Percentiles rank a stretch among this genome's conserved stretches.
Evolutionary conservation across 768 basidiomycete species (phyloP).

Genomic region (Xerocomellus chrysenteron): DNA sequence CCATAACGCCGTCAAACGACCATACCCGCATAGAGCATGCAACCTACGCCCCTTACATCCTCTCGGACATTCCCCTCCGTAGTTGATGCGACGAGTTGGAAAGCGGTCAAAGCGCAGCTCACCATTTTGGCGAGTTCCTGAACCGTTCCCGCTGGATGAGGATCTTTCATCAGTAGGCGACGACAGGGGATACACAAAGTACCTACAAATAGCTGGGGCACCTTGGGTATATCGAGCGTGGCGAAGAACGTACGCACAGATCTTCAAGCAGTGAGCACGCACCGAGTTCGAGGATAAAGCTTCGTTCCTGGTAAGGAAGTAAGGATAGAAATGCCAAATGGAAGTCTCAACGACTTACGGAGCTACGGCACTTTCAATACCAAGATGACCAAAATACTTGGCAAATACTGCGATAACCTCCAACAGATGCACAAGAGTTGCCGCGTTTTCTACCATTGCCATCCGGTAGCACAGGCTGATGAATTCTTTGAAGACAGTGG

Average conservation of each 20-base stretch:
- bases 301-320: constrained; percentile 26
- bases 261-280: constrained; percentile 70
- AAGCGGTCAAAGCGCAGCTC: constrained; percentile 58
- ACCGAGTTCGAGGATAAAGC: constrained; percentile 32
- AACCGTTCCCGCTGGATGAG: constrained; percentile 47
- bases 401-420: constrained; percentile 67
- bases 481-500: constrained; percentile 86
- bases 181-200: background rate
- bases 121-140: constrained; percentile 64
- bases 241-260: constrained; percentile 79
- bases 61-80: constrained; percentile 59
- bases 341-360: constrained; percentile 14
- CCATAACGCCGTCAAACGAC: background rate
- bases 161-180: constrained; percentile 9
- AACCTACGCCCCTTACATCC: constrained; percentile 75
- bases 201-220: constrained; percentile 52
- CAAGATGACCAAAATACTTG: constrained; percentile 32
- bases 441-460: constrained; percentile 80
- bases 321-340: background rate
- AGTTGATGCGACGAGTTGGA: constrained; percentile 55
- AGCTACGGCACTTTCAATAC: constrained; percentile 18
- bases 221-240: constrained; percentile 61
- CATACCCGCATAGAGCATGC: constrained; percentile 76
- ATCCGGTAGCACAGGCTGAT: constrained; percentile 85
- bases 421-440: constrained; percentile 67